Evolutionary conservation across 371 early-diverging fungal species (phyloP).

Genomic region (Mortierella sp.): DNA sequence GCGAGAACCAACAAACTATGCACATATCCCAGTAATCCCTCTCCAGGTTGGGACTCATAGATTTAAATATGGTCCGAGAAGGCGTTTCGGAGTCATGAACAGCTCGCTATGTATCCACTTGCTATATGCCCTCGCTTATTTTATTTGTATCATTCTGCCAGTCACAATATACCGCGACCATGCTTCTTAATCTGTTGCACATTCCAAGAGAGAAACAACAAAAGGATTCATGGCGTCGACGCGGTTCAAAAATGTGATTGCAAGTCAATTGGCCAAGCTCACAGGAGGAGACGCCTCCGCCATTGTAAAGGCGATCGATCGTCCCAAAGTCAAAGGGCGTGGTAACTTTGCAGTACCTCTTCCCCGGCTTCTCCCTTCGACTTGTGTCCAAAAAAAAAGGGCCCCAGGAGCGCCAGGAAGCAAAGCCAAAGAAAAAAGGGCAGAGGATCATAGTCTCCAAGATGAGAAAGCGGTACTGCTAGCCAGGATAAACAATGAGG

Average conservation of each 20-base stretch:
- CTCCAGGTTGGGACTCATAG: no score
- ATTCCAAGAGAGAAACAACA: not conserved
- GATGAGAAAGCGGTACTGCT: constrained; percentile 12
- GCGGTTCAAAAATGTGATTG: constrained; percentile 63
- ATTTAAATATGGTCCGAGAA: no score
- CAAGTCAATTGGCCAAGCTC: constrained; percentile 54
- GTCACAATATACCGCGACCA: not conserved
- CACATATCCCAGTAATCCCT: no score
- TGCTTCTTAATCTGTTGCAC: not conserved
- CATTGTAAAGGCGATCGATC: constrained; percentile 59
- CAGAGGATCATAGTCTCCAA: not conserved
- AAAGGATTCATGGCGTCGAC: constrained; percentile 47
- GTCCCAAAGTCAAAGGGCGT: constrained; percentile 60
- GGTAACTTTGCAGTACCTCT: constrained; percentile 47
- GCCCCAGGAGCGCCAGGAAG: not conserved
- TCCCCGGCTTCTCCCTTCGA: constrained; percentile 32
- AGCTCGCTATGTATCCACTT: no score
- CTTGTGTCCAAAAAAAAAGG: constrained; percentile 2
- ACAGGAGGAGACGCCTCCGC: constrained; percentile 34
- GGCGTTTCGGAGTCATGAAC: no score
- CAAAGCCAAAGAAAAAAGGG: not conserved
- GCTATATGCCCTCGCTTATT: no score
- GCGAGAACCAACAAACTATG: no score
- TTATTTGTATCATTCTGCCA: not conserved
- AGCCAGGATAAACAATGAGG: constrained; percentile 27